A percentile compares a stretch with the other conserved stretches of the same genome.
These are phyloP conservation scores for Colletotrichum salicis DNA, from an alignment of 2,329 filamentous ascomycete genomes.

Conservation along the genomic window DNA sequence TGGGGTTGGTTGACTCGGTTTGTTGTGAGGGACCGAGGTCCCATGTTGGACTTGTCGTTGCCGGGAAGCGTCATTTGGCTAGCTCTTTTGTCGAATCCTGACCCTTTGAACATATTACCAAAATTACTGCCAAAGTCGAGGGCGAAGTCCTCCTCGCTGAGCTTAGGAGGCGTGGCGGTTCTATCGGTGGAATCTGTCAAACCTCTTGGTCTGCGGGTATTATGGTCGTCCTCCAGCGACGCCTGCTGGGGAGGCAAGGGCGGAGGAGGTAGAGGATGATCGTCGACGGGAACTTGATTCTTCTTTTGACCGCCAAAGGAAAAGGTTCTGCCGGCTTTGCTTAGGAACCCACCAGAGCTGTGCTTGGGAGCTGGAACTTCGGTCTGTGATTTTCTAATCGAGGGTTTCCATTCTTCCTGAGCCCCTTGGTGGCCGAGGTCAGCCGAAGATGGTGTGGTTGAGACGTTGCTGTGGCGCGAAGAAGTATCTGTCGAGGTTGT, in stretches of 20 bases:
- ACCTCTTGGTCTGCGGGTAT: constrained; percentile 55
- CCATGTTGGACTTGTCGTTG: constrained; percentile 44
- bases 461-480: constrained; percentile 70
- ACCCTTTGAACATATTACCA: constrained; percentile 60
- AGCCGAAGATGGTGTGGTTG: constrained; percentile 69
- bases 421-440: constrained; percentile 50
- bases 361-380: constrained; percentile 58
- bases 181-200: constrained; percentile 64
- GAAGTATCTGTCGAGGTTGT: constrained; percentile 69
- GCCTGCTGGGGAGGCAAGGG: constrained; percentile 50
- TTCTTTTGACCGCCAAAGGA: constrained; percentile 70
- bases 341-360: constrained; percentile 60
- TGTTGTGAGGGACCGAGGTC: constrained; percentile 57
- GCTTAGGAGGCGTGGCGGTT: constrained; percentile 62
- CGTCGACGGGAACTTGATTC: constrained; percentile 49
- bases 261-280: constrained; percentile 48
- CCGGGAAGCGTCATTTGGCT: constrained; percentile 60
- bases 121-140: constrained; percentile 69
- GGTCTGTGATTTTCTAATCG: constrained; percentile 50
- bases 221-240: constrained; percentile 43
- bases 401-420: constrained; percentile 53
- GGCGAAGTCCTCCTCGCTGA: constrained; percentile 55
- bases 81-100: constrained; percentile 64
- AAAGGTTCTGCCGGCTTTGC: constrained; percentile 67
- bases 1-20: constrained; percentile 54